These are phyloP conservation scores for Stephania yunnanensis DNA, from an alignment of 164 flowering plant genomes.

Conservation along the genomic window DNA sequence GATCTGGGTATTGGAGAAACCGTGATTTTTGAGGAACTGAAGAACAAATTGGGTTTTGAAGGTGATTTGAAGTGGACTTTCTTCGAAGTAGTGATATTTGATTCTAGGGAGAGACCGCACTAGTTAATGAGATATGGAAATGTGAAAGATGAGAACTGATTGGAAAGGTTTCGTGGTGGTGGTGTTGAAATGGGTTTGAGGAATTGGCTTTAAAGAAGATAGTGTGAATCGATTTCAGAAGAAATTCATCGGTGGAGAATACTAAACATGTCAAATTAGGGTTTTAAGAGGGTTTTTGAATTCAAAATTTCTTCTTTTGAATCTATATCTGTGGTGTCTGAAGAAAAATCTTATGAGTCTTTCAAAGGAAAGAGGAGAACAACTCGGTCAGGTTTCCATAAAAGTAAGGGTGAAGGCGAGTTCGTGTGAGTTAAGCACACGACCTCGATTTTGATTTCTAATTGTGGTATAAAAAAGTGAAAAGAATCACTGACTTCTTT, in stretches of 20 bases:
- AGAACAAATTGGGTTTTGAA: neutral
- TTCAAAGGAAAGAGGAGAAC: too few relatives aligned
- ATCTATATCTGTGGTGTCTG: too few relatives aligned
- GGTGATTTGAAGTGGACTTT: neutral
- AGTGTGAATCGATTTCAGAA: neutral
- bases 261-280: neutral
- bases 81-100: neutral
- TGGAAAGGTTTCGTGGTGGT: neutral
- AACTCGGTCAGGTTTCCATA: too few relatives aligned
- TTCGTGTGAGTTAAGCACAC: too few relatives aligned
- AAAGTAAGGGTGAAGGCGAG: too few relatives aligned
- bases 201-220: neutral
- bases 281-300: neutral
- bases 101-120: conserved; percentile 9
- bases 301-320: neutral
- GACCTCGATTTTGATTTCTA: too few relatives aligned
- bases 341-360: too few relatives aligned
- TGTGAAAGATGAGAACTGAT: neutral
- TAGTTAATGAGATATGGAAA: conserved; percentile 5
- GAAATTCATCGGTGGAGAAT: neutral
- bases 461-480: too few relatives aligned
- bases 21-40: neutral
- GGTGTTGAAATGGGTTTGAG: neutral
- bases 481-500: too few relatives aligned
- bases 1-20: conserved; percentile 8